phyloP scores from a whole-genome alignment of 78 protist species.

The Thecamonas trahens region DNA sequence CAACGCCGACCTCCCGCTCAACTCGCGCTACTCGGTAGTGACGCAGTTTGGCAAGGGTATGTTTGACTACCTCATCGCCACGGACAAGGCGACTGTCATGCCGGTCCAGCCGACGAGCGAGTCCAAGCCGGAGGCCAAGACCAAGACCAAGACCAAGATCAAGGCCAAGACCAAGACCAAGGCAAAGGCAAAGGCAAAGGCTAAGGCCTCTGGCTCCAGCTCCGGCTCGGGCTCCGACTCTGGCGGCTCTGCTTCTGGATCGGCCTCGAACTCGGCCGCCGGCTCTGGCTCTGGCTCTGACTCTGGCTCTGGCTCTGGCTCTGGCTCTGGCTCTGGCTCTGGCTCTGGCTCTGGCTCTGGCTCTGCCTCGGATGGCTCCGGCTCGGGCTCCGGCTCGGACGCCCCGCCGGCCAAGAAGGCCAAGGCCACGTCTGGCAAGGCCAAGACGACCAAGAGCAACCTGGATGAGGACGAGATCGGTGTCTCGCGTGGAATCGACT shows the following conservation, averaged over 20 bases:
- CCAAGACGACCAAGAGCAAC: background rate
- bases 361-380: no score
- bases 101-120: conserved; percentile 9
- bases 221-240: no score
- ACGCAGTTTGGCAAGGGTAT: conserved; percentile 67
- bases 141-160: conserved; percentile 13
- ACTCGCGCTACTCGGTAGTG: conserved; percentile 32
- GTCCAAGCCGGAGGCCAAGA: background rate
- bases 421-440: background rate
- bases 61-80: conserved; percentile 71
- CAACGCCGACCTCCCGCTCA: conserved; percentile 45
- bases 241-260: no score
- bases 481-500: conserved; percentile 77
- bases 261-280: no score
- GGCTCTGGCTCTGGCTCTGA: no score
- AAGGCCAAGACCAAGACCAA: conserved; percentile 10
- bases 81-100: no score
- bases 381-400: no score
- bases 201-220: background rate
- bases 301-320: no score
- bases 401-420: no score
- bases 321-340: no score
- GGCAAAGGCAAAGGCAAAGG: background rate
- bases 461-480: conserved; percentile 8
- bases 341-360: no score